Percentiles rank a stretch among this genome's conserved stretches.
Conservation (phyloP, 805 yeast species). For the Barnettozyma wickerhamii region DNA sequence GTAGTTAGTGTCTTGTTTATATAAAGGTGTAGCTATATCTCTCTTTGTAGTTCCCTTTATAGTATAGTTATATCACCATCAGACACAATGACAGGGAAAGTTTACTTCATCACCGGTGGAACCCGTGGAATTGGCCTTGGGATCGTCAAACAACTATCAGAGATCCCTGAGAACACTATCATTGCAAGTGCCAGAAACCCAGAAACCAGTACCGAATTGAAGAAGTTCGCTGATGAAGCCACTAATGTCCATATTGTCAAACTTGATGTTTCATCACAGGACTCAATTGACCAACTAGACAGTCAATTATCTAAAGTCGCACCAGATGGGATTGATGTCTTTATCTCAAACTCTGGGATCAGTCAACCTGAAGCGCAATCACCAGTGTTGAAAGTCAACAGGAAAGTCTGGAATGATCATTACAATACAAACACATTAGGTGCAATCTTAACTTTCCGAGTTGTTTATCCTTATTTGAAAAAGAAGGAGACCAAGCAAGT, state of each 20-base stretch:
- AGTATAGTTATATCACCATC: too few species aligned
- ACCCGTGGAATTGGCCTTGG: conserved; percentile 9
- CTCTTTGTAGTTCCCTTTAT: too few species aligned
- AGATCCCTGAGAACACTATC: background rate
- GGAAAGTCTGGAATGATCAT: background rate
- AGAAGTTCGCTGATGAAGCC: conserved; percentile 1
- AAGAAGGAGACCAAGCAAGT: conserved; percentile 19
- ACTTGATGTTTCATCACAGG: conserved; percentile 11
- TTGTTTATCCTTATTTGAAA: conserved; percentile 15
- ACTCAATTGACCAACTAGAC: conserved; percentile 10
- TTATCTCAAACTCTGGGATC: conserved; percentile 17
- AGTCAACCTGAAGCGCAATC: background rate
- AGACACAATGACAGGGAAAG: conserved; percentile 1
- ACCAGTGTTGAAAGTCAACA: background rate
- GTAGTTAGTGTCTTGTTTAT: too few species aligned
- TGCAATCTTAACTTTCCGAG: conserved; percentile 6
- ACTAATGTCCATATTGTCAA: conserved; percentile 8
- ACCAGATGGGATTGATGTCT: conserved; percentile 13
- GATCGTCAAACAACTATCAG: background rate
- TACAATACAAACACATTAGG: conserved; percentile 11
- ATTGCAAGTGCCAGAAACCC: conserved; percentile 3
- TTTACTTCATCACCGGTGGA: conserved; percentile 8
- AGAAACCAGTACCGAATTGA: conserved; percentile 2
- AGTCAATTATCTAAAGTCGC: conserved; percentile 5
- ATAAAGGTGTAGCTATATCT: too few species aligned